Evolutionary conservation across 805 yeast genomes (phyloP), one percentile per base, ranked within the genome.

Genomic region (Myxozyma lipomycoides): DNA sequence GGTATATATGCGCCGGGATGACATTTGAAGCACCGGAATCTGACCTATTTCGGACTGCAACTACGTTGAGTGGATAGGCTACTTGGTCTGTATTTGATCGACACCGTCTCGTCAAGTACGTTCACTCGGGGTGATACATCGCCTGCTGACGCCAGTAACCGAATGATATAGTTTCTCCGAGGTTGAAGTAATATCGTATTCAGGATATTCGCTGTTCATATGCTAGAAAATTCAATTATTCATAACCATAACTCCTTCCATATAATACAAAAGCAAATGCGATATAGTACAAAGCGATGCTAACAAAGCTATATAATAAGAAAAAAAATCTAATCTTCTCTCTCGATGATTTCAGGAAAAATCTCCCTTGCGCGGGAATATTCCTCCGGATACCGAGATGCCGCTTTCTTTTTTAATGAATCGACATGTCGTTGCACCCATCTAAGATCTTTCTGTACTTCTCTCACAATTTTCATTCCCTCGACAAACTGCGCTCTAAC

Each of bases 351-450:
- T 46, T 55, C 59, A 36, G 59, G 59, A 32, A 52, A 37, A 26
- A 43, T 30, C 37, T 52, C 58, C 17, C 59, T 43, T 4, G 59
- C 59, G 21, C 36, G 23, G 15, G 25, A 40, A 18, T 44, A 55
- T 36, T 52, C 58, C 9, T 35, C 51, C 15, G 51, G 44, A 30
- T 55, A 40, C 40, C 43, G 40, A 15, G 45, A 36, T 7, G 46
- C 25, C 6, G 32, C 45, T 44, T 51, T 55, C 30, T 41, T 45
- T 43, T 55, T 55, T 22, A 55, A 37, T 4, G 35, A 30, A 22
- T 55, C 56, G 15, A 48, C 53, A 25, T 52, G 59, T 30, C 46
- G 42, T 42, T 55, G 59, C 21, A 52, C 59, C 59, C 59, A 55
- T 24, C 37, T 48, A 37, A 55, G 48, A 40, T 55, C 59, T 22